These are phyloP conservation scores for Anisodus tanguticus DNA, from an alignment of 257 asterid species.

Conservation along the genomic window DNA sequence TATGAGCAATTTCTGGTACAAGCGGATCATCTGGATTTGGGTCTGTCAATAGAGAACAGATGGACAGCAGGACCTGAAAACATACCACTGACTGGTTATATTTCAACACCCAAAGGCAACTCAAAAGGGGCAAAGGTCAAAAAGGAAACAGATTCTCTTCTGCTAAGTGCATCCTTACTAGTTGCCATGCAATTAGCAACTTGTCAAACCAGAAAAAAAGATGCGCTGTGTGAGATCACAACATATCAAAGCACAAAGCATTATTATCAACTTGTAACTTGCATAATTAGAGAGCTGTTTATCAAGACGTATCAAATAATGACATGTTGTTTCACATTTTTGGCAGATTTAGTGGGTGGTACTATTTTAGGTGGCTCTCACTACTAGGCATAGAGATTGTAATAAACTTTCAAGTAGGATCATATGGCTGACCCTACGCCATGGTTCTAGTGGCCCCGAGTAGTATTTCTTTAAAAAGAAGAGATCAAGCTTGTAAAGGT, in stretches of 20 bases:
- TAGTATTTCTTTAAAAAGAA: neutral
- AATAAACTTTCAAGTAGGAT: neutral
- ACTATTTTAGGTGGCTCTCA: neutral
- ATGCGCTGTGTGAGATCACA: too few species aligned
- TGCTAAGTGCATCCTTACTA: too few species aligned
- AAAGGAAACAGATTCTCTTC: too few species aligned
- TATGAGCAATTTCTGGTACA: constrained; percentile 85
- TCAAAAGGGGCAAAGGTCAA: neutral
- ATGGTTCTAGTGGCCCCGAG: neutral
- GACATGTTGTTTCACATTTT: neutral
- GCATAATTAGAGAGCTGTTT: neutral
- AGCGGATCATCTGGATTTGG: constrained; percentile 90
- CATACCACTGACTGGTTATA: neutral
- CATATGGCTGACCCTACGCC: neutral
- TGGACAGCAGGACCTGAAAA: constrained; percentile 68
- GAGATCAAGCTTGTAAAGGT: neutral
- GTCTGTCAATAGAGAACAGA: constrained; percentile 82
- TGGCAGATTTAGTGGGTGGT: neutral
- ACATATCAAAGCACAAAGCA: neutral
- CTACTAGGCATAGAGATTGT: neutral
- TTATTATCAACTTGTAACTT: too few species aligned
- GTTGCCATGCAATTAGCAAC: too few species aligned
- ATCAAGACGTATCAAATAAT: neutral
- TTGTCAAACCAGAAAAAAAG: too few species aligned
- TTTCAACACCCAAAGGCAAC: neutral